Base-by-base conservation (phyloP, 2,329 filamentous ascomycete genomes). In the Calonectria naviculata region DNA sequence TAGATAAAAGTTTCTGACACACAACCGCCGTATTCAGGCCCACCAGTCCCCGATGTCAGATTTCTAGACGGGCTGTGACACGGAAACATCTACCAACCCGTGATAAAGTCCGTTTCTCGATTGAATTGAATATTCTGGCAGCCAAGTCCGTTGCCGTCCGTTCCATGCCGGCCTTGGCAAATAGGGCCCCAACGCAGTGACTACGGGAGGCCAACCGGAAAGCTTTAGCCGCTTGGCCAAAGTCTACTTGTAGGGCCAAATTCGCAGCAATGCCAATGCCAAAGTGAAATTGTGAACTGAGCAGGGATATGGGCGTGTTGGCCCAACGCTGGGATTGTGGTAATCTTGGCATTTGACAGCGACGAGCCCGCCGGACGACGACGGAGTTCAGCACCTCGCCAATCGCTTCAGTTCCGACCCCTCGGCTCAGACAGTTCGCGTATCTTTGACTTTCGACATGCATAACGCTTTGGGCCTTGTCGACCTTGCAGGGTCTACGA, bases 361-460 rank as follows among this genome's bases (percentile, higher is more conserved):
- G 42, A 46, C n/a, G n/a, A 46, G 13, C 13, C n/a, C 19, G 52
- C 31, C 21, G 12, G 31, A n/a, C n/a, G n/a, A n/a, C 26, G 52
- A 58, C 34, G 52, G 36, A 58, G 52, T 29, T 58, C 34, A 58
- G 15, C 31, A 36, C 34, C 31, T 58, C 52, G 52, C 52, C 34
- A 58, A 58, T 58, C 52, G 52, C 34, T 17, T 38, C 31, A 19
- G 34, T 58, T 58, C 36, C 52, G 52, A 34, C 29, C 2, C 52
- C 52, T 38, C 52, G 52, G 52, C 34, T 38, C 52, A 56, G n/a
- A 26, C 21, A 19, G 31, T 58, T 58, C 34, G 52, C 52, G 52
- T 58, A 58, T 58, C 52, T 58, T 58, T 58, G 34, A 58, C 52
- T 58, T 58, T 58, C 31, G 29, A 8, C 52, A 34, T 38, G 52